Evolutionary conservation across 345 rosid genomes (phyloP).

Genomic region (Cardiospermum halicacabum): DNA sequence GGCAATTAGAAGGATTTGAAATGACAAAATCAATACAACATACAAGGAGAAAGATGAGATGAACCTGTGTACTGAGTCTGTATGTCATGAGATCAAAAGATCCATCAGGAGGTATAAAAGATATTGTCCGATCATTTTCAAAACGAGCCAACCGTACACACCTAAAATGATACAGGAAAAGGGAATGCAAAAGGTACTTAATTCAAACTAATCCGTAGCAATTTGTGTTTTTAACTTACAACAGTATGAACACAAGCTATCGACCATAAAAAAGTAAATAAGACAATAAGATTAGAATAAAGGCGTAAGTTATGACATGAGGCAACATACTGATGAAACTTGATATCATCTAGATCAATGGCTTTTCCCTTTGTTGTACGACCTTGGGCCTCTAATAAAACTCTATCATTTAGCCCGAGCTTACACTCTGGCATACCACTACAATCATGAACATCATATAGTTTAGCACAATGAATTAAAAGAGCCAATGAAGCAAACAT

Average conservation of each 20-base stretch:
- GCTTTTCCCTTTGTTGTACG: conserved; percentile 72
- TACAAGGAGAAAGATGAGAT: neutral
- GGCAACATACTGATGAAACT: conserved; percentile 69
- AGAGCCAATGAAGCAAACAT: neutral
- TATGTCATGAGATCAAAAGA: conserved; percentile 77
- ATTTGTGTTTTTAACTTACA: neutral
- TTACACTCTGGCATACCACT: conserved; percentile 93
- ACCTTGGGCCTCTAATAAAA: conserved; percentile 77
- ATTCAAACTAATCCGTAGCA: neutral
- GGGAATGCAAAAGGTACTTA: neutral
- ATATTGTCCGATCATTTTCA: conserved; percentile 72
- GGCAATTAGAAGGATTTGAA: conserved; percentile 1
- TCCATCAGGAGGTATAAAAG: conserved; percentile 79
- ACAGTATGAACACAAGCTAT: conserved; percentile 4
- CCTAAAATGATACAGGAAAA: conserved; percentile 24
- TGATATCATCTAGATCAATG: conserved; percentile 77
- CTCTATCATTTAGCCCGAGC: conserved; percentile 77
- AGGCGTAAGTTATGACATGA: neutral
- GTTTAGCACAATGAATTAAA: neutral
- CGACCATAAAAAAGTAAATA: no score
- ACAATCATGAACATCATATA: conserved; percentile 13
- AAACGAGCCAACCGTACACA: conserved; percentile 82
- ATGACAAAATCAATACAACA: neutral
- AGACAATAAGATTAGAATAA: neutral
- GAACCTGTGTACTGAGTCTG: conserved; percentile 73